Base-by-base conservation (phyloP, 495 filamentous ascomycete genomes). In the Hypoxylon rickii region DNA sequence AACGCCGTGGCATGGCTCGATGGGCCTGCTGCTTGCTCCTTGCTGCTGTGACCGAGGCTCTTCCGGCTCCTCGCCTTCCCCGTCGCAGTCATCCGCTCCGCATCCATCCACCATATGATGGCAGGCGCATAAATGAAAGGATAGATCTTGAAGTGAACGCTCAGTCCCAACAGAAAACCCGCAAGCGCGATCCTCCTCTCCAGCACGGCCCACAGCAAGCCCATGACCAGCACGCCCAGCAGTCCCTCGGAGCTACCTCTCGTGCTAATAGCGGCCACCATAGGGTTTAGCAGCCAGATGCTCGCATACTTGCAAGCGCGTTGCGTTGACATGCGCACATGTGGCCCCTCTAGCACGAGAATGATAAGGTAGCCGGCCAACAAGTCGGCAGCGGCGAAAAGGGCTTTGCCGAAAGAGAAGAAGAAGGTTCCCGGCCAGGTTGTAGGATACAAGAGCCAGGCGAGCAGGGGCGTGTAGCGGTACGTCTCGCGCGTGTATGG, bases 141-240 rank as follows among this genome's bases (percentile, higher is more conserved):
- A 67, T 97, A 98, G 48, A 98, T 98, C 76, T 98, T 98, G 69
- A 97, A 96, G 70, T 98, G 94, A 20, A 96, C 93, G 1, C 85
- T 81, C 26, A 97, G 71, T 0, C 94, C 94, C 4, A 98, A 72
- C 24, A 98, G 69, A 2, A 86, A 24, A 0, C 90, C 95, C 0
- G 92, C 89, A 2, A 96, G 67, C 10, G 70, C 58, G 24, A 89
- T 74, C 24, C 75, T 73, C 42, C 72, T 70, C 48, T 79, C 72
- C 38, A 88, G 68, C 3, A 90, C 82, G 0, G 91, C 88, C 89
- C 90, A 96, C 20, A 98, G 67, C 21, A 98, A 62, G 2, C 83
- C 87, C 34, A 86, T 82, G 16, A 95, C 88, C 66, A 96, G 78
- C 2, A 95, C 88, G 1, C 89, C 89, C 10, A 98, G 71, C 3